Base-by-base conservation (phyloP, 371 early-diverging fungal species). In the Rhizomucor pusillus region DNA sequence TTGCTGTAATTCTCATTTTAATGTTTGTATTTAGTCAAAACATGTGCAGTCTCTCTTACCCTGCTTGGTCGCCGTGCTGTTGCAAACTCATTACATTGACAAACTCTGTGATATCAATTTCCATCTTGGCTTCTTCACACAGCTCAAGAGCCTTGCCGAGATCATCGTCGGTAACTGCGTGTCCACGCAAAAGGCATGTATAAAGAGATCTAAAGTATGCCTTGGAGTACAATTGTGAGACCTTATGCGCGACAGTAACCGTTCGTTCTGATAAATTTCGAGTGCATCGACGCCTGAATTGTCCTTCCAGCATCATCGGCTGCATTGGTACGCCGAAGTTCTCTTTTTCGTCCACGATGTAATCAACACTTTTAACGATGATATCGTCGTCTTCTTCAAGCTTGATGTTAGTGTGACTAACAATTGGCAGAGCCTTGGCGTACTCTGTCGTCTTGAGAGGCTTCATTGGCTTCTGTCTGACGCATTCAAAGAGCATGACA, bases 21-120 rank as follows among this genome's bases (percentile, higher is more conserved):
- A 37, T 14, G 37, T 37, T 11, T 9, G 14, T 37, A 37, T 9
- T 14, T 37, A 37, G 37, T 11, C 37, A 14, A 37, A 11, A 37
- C 14, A 11, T 37, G 37, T 11, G 37, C 37, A 11, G 9, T 37
- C 37, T 14, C 37, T n/a, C 45, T 52, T 77, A 79, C 82, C 74
- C 61, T 19, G 73, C 60, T 24, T 51, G 47, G 1, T 66, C 67
- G 14, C 64, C 55, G 22, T 73, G 65, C 36, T 72, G 59, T 44
- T 73, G 75, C 50, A 77, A 71, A 10, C 79, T 68, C 59, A 78
- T 68, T 0, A 81, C 80, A 56, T 90, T 88, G 5, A 91, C 58
- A 63, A 84, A 89, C 1, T 73, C 80, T 1, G 91, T 89, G 13
- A 90, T 78, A 65, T 90, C 85, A 37, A 91, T 80, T 25, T 87